Percentiles rank a stretch among this genome's conserved stretches.
Evolutionary conservation across 352 stramenopile genomes (phyloP).

Genomic region (Thraustochytrium striatum): DNA sequence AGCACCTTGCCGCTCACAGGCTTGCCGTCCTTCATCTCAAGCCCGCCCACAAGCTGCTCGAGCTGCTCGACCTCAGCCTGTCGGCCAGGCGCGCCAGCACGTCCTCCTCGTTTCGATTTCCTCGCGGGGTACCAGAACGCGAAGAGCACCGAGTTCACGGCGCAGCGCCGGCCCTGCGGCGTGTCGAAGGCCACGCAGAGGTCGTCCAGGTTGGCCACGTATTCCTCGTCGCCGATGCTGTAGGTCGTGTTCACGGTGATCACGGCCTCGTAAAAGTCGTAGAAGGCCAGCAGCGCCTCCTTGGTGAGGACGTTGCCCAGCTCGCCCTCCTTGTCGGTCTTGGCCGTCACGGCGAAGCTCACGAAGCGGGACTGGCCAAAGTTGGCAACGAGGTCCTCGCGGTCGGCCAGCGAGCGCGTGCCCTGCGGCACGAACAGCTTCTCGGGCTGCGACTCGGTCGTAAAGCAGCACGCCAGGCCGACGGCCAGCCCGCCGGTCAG

Average conservation of each 20-base stretch:
- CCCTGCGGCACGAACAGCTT: conserved; percentile 28
- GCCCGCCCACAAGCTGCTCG: conserved; percentile 50
- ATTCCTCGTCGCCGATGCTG: neutral
- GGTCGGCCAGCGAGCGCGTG: neutral
- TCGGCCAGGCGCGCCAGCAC: too few relatives aligned
- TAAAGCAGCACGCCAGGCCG: conserved; percentile 5
- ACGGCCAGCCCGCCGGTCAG: neutral
- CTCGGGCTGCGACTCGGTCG: neutral
- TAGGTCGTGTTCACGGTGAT: neutral
- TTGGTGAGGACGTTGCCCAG: conserved; percentile 17
- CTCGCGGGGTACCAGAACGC: neutral
- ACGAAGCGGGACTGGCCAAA: conserved; percentile 5
- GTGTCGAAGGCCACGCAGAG: conserved; percentile 15
- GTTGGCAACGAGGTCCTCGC: conserved; percentile 16
- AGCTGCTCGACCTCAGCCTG: conserved; percentile 40
- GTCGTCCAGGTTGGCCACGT: neutral
- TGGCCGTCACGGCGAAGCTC: neutral
- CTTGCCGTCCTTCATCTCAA: conserved; percentile 23
- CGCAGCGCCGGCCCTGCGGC: neutral
- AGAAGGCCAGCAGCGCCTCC: conserved; percentile 9
- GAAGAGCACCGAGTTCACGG: neutral
- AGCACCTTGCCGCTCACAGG: conserved; percentile 2
- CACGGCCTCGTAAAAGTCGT: conserved; percentile 6
- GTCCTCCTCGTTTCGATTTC: too few relatives aligned
- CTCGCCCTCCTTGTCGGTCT: neutral